phyloP scores from a whole-genome alignment of 306 rosid species.

The Cucurbita pepo region DNA sequence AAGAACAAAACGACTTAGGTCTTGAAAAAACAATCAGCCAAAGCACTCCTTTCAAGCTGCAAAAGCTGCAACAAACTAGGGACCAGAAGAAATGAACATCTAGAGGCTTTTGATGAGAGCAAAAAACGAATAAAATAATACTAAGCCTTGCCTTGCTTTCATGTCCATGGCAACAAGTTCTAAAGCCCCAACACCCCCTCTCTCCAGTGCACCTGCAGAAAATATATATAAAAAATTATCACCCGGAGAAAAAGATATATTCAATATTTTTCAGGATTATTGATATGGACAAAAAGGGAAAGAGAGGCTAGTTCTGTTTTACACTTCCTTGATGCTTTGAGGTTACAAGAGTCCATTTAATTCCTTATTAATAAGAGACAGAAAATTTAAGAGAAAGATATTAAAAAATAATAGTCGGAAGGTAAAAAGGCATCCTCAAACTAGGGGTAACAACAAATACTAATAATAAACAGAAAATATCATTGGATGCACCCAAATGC shows the following conservation, averaged over 20 bases:
- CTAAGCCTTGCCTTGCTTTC: conserved; percentile 78
- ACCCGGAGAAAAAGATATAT: neutral
- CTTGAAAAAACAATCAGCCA: neutral
- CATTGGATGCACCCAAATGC: neutral
- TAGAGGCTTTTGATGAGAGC: neutral
- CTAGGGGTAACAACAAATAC: neutral
- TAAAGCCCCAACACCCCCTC: conserved; percentile 97
- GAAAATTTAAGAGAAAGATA: neutral
- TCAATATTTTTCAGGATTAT: neutral
- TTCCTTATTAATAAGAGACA: neutral
- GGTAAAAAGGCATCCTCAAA: neutral
- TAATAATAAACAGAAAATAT: neutral
- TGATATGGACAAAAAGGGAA: neutral
- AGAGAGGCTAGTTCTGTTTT: neutral
- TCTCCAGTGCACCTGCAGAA: conserved; percentile 67
- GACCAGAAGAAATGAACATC: neutral
- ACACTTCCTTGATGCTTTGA: neutral
- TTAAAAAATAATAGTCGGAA: neutral
- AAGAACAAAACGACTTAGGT: neutral
- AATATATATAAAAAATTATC: neutral
- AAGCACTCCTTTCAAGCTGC: neutral
- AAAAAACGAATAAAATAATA: neutral
- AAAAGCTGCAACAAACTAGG: neutral
- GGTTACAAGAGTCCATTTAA: neutral
- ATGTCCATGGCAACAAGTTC: conserved; percentile 99